Evolutionary conservation across 352 stramenopile species (phyloP).

Genomic region (Albugo candida): DNA sequence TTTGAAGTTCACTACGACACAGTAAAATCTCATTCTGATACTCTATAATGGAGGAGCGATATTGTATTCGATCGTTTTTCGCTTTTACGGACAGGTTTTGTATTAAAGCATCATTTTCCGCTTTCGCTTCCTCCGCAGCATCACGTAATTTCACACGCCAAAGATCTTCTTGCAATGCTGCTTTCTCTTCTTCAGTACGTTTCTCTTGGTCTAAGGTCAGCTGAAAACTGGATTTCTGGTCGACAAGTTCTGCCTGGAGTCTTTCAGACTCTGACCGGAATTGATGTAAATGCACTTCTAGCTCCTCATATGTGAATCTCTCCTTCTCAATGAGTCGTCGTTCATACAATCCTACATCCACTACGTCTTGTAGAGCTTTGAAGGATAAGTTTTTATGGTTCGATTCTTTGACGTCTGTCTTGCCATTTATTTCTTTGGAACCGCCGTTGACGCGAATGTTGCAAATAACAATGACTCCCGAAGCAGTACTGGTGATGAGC

Average conservation of each 20-base stretch:
- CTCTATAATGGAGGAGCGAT: slow-evolving; percentile 1
- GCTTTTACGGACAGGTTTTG: slow-evolving; percentile 4
- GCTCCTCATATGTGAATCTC: too few species aligned
- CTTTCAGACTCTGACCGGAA: neutral
- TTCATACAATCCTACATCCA: too few species aligned
- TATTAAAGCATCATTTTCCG: neutral
- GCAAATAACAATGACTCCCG: too few species aligned
- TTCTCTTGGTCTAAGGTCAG: neutral
- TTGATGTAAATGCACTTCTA: too few species aligned
- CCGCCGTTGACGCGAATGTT: too few species aligned
- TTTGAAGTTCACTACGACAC: slow-evolving; percentile 1
- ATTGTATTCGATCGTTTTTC: slow-evolving; percentile 4
- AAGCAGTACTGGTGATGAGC: neutral
- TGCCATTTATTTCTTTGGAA: too few species aligned
- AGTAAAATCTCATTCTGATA: neutral
- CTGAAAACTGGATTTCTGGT: neutral
- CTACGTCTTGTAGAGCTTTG: too few species aligned
- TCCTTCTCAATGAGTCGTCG: too few species aligned
- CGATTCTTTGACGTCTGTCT: too few species aligned
- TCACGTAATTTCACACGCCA: slow-evolving; percentile 1
- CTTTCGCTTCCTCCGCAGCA: too few species aligned
- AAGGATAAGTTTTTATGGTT: too few species aligned
- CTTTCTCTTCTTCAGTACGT: neutral
- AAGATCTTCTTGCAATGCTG: neutral
- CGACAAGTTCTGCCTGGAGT: neutral